phyloP scores from a whole-genome alignment of 352 stramenopile species.

The Peronospora destructor region DNA sequence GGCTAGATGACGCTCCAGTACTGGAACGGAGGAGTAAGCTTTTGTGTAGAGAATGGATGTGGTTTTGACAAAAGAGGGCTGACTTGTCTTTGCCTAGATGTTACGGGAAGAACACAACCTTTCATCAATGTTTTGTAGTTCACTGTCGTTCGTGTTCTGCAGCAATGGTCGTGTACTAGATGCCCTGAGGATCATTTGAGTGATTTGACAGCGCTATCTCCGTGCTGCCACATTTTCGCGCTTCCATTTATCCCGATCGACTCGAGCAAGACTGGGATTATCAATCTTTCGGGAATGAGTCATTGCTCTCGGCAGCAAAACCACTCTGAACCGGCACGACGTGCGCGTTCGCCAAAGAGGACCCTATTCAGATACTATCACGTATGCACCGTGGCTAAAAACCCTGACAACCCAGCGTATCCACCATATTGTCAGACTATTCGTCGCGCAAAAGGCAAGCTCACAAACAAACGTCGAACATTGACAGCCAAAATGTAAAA shows the following conservation, averaged over 20 bases:
- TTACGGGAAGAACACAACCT: neutral
- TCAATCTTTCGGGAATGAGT: neutral
- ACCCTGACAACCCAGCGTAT: too few species aligned
- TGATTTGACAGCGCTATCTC: conserved; percentile 17
- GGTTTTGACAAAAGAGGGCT: conserved; percentile 12
- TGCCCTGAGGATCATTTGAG: conserved; percentile 8
- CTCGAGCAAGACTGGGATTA: neutral
- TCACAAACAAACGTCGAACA: neutral
- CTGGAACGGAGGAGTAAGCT: conserved; percentile 12
- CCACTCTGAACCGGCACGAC: neutral
- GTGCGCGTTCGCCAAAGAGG: too few species aligned
- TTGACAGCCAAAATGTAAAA: too few species aligned
- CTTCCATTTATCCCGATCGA: neutral
- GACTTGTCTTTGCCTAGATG: conserved; percentile 2
- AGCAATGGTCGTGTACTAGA: neutral
- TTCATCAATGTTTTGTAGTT: conserved; percentile 1
- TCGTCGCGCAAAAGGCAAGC: too few species aligned
- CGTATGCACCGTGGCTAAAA: too few species aligned
- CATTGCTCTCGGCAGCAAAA: neutral
- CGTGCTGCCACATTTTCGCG: conserved; percentile 1
- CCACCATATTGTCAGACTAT: too few species aligned
- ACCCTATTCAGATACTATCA: too few species aligned
- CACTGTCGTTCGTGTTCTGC: conserved; percentile 7
- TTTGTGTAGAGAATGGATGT: conserved; percentile 35
- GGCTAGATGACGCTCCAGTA: conserved; percentile 16